These are phyloP conservation scores for Zizania palustris DNA, from an alignment of 202 grass and related monocot genomes.

Conservation along the genomic window DNA sequence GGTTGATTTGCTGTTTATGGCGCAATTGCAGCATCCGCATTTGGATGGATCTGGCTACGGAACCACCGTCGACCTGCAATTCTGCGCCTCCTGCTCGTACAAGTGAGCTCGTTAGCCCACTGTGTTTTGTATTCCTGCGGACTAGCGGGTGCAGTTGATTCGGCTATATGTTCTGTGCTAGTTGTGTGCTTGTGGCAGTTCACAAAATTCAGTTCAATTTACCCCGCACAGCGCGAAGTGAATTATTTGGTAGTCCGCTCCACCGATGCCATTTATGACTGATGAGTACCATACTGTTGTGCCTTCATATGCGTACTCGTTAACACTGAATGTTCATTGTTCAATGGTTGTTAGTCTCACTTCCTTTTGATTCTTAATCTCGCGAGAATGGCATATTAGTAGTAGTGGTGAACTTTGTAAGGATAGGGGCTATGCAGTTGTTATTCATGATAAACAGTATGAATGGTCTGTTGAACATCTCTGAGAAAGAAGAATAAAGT, in stretches of 20 bases:
- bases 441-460: neutral
- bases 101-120: conserved; percentile 44
- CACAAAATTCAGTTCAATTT: conserved; percentile 6
- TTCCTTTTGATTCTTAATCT: neutral
- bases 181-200: neutral
- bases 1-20: conserved; percentile 21
- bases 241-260: neutral
- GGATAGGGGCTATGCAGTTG: neutral
- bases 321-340: conserved; percentile 10
- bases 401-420: neutral
- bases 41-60: conserved; percentile 66
- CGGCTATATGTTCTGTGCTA: neutral
- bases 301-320: neutral
- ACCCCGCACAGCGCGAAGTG: neutral
- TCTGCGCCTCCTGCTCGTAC: conserved; percentile 93
- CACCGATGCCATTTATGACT: neutral
- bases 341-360: neutral
- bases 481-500: neutral
- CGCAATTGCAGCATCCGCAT: conserved; percentile 44
- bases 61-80: conserved; percentile 75
- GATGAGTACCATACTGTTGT: neutral
- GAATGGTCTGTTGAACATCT: neutral
- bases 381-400: neutral
- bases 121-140: neutral
- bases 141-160: neutral